Percentiles rank a stretch among this genome's conserved stretches.
Conservation (phyloP, 164 flowering plant species). For the Berberis thunbergii region DNA sequence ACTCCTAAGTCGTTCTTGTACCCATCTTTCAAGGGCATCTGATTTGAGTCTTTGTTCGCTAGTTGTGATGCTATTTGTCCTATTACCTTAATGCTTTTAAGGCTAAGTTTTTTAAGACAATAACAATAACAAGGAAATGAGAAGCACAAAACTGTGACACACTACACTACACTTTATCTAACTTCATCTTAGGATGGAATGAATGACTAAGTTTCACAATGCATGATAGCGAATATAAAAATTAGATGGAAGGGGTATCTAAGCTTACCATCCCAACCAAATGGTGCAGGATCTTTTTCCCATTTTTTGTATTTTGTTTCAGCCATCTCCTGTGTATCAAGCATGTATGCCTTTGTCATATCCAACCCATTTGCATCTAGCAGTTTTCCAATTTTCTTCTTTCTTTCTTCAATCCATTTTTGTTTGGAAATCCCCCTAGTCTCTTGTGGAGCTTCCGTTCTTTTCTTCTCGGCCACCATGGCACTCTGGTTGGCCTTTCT, state of each 20-base stretch:
- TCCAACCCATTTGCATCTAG: slow-evolving; percentile 91
- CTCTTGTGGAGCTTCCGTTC: slow-evolving; percentile 69
- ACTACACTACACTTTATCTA: not conserved
- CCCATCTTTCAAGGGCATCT: no score
- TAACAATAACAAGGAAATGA: not conserved
- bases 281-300: slow-evolving; percentile 93
- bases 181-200: not conserved
- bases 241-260: not conserved
- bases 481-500: slow-evolving; percentile 87
- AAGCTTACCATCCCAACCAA: slow-evolving; percentile 88
- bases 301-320: slow-evolving; percentile 80
- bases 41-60: no score
- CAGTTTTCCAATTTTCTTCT: slow-evolving; percentile 89
- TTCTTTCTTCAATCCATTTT: slow-evolving; percentile 92
- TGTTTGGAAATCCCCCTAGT: slow-evolving; percentile 92
- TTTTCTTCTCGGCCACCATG: slow-evolving; percentile 86
- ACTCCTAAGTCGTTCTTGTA: no score
- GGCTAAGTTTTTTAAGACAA: no score
- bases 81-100: no score
- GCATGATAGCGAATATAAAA: not conserved
- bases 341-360: slow-evolving; percentile 83
- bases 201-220: not conserved
- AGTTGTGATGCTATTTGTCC: no score
- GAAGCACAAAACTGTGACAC: not conserved
- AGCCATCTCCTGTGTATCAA: slow-evolving; percentile 84